Evolutionary conservation across 2,329 filamentous ascomycete genomes (phyloP).

Genomic region (Microcyclospora pomicola): DNA sequence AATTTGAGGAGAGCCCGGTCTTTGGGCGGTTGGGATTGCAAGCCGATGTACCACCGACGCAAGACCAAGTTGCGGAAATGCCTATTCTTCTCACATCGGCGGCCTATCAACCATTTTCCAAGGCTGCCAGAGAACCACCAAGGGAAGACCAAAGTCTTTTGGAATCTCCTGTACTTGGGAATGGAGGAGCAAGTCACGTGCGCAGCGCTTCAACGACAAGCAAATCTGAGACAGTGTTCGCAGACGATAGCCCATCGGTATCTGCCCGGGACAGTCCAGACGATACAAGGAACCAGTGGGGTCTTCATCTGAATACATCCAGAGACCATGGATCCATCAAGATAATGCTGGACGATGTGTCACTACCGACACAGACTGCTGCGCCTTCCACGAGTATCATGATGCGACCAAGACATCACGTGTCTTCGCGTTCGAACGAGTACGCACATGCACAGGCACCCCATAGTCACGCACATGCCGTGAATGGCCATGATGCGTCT

Average conservation of each 20-base stretch:
- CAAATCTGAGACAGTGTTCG: slow-evolving; percentile 18
- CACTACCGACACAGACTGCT: background rate
- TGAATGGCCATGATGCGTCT: background rate
- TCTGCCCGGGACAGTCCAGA: slow-evolving; percentile 13
- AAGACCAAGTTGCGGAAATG: background rate
- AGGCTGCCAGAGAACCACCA: slow-evolving; percentile 3
- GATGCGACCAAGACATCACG: background rate
- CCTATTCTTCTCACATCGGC: slow-evolving; percentile 13
- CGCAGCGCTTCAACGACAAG: slow-evolving; percentile 18
- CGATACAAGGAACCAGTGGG: slow-evolving; percentile 16
- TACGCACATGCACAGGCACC: background rate
- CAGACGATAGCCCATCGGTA: slow-evolving; percentile 16
- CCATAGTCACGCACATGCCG: background rate
- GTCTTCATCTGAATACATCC: slow-evolving; percentile 8
- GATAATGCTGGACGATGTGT: slow-evolving; percentile 23
- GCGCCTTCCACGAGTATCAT: slow-evolving; percentile 2
- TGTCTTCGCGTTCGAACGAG: background rate
- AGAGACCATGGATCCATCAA: slow-evolving; percentile 21
- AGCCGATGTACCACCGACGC: slow-evolving; percentile 3
- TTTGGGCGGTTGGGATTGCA: slow-evolving; percentile 44
- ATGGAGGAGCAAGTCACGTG: slow-evolving; percentile 22
- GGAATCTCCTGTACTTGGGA: slow-evolving; percentile 15
- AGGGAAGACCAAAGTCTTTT: background rate
- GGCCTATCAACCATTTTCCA: slow-evolving; percentile 11
- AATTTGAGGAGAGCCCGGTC: slow-evolving; percentile 48